phyloP scores from a whole-genome alignment of 768 basidiomycete genomes.

The Rhodotorula diobovata region DNA sequence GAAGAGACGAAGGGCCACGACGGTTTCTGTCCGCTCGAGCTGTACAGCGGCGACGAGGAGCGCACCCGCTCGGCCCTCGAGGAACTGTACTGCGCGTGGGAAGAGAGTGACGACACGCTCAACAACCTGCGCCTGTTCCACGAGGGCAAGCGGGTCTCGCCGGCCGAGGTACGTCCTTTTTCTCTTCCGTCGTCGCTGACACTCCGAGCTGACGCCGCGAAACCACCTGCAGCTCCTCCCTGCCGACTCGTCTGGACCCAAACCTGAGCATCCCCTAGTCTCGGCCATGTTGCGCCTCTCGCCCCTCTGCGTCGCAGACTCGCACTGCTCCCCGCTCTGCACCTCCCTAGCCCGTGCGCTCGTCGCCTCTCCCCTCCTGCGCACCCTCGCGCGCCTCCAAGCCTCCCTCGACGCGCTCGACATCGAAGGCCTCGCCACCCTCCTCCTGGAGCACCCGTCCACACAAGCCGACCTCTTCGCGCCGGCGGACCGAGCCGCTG shows the following conservation, averaged over 20 bases:
- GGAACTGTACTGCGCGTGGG: constrained; percentile 70
- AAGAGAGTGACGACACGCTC: constrained; percentile 57
- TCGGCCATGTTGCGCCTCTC: too few species aligned
- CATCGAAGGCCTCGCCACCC: constrained; percentile 65
- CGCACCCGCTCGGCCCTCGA: constrained; percentile 64
- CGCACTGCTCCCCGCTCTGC: constrained; percentile 47
- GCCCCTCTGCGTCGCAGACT: not conserved
- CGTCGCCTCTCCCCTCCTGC: constrained; percentile 56
- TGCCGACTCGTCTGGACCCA: too few species aligned
- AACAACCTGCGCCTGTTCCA: constrained; percentile 84
- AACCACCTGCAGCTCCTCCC: too few species aligned
- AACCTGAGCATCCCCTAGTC: too few species aligned
- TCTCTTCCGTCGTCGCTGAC: not conserved
- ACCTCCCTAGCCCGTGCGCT: constrained; percentile 55
- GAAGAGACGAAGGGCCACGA: not conserved
- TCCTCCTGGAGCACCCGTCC: constrained; percentile 34
- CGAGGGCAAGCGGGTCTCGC: constrained; percentile 51
- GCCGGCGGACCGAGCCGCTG: not conserved
- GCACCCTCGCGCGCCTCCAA: constrained; percentile 60
- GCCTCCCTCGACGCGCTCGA: constrained; percentile 73
- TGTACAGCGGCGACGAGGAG: constrained; percentile 67
- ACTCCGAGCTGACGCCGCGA: too few species aligned
- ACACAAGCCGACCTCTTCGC: not conserved
- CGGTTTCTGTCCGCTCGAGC: constrained; percentile 80
- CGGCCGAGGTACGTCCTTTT: constrained; percentile 5